A percentile compares a stretch with the other conserved stretches of the same genome.
These are phyloP conservation scores for Volvox reticuliferus DNA, from an alignment of 139 green algal species.

Conservation along the genomic window DNA sequence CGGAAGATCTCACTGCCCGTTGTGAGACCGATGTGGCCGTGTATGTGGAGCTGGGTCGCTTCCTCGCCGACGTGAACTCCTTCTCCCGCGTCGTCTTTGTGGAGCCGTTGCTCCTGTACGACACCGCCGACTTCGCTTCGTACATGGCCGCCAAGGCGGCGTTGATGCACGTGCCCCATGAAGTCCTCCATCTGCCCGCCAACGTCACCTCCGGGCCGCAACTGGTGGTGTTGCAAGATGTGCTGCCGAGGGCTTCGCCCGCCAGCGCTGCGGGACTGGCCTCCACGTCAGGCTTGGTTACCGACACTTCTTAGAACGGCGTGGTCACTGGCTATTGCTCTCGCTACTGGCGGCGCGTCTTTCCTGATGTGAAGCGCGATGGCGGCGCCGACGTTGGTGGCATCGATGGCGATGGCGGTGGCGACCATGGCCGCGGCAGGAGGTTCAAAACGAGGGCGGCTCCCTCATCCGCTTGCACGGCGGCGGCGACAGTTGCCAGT, in stretches of 20 bases:
- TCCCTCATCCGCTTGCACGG: no score
- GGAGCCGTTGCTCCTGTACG: slow-evolving; percentile 35
- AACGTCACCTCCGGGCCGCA: slow-evolving; percentile 24
- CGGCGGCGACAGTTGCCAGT: no score
- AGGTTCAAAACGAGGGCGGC: no score
- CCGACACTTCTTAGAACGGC: no score
- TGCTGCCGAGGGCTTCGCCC: neutral
- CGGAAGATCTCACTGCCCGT: neutral
- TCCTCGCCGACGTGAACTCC: neutral
- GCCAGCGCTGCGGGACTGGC: neutral
- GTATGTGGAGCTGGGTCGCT: neutral
- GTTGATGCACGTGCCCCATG: slow-evolving; percentile 5
- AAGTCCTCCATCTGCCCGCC: neutral
- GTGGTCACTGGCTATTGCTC: no score
- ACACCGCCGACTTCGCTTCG: neutral
- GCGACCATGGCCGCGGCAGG: no score
- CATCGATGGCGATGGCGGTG: no score
- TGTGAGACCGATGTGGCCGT: slow-evolving; percentile 24
- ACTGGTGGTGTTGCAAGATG: slow-evolving; percentile 7
- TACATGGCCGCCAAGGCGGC: slow-evolving; percentile 16
- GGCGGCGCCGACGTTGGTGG: no score
- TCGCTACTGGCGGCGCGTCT: no score
- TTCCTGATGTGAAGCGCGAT: no score
- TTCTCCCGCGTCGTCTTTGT: slow-evolving; percentile 19
- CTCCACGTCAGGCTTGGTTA: no score